phyloP scores from a whole-genome alignment of 345 rosid species.

The Salix purpurea region DNA sequence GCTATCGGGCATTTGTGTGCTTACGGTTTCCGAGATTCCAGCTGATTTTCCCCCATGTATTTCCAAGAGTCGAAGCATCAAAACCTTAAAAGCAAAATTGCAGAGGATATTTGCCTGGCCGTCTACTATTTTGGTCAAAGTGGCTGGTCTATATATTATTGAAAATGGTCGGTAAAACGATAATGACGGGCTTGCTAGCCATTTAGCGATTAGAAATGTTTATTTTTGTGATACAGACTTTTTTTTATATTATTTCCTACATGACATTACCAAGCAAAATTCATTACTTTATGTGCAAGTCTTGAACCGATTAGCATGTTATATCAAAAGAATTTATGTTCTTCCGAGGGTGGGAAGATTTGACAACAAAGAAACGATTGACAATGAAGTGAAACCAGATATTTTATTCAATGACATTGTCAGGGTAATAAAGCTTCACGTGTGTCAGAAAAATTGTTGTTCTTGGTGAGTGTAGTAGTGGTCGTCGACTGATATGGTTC shows the following conservation, averaged over 20 bases:
- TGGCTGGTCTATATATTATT: background rate
- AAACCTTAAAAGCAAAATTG: background rate
- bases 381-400: background rate
- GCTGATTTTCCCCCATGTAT: background rate
- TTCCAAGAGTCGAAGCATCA: background rate
- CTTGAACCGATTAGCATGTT: background rate
- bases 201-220: too few species aligned
- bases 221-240: too few species aligned
- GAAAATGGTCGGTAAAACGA: background rate
- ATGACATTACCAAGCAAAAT: too few species aligned
- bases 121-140: background rate
- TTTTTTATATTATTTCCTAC: too few species aligned
- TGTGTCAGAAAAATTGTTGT: background rate
- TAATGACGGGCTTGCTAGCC: too few species aligned
- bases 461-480: background rate
- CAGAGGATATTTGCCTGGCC: background rate
- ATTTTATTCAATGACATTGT: too few species aligned
- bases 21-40: background rate
- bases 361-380: background rate
- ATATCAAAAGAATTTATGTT: background rate
- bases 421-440: background rate
- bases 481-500: background rate
- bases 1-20: background rate
- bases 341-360: background rate
- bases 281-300: too few species aligned